phyloP scores from a whole-genome alignment of 805 yeast species.

The Candida parachauliodes region DNA sequence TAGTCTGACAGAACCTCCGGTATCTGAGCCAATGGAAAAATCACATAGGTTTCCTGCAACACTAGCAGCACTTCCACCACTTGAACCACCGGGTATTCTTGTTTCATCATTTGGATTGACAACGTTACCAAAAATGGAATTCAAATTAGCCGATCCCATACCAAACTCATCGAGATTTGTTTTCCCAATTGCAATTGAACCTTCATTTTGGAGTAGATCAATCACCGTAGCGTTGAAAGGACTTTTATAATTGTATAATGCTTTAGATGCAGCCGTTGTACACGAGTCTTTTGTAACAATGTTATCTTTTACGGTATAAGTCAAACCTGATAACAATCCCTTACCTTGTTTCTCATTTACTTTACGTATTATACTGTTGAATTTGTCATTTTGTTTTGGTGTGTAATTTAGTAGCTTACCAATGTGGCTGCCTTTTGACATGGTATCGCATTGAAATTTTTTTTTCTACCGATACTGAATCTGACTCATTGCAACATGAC shows the following conservation, averaged over 20 bases:
- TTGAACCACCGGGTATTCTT: constrained; percentile 77
- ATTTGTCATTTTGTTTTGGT: not conserved
- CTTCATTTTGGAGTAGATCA: constrained; percentile 46
- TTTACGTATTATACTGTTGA: constrained; percentile 2
- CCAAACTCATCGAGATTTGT: constrained; percentile 96
- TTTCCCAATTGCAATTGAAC: constrained; percentile 65
- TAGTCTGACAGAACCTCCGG: constrained; percentile 93
- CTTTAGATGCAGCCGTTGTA: constrained; percentile 77
- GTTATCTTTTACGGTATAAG: constrained; percentile 60
- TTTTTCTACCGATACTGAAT: not conserved
- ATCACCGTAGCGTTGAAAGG: constrained; percentile 84
- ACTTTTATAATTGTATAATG: constrained; percentile 56
- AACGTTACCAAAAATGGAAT: constrained; percentile 55
- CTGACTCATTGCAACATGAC: not conserved
- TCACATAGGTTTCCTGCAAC: constrained; percentile 71
- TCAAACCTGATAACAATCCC: constrained; percentile 10
- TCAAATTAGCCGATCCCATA: constrained; percentile 79
- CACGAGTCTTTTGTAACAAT: constrained; percentile 58
- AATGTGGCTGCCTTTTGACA: not conserved
- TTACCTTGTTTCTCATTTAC: not conserved
- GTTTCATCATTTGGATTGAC: constrained; percentile 42
- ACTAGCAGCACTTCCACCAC: constrained; percentile 95
- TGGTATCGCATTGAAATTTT: not conserved
- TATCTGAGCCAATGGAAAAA: constrained; percentile 88
- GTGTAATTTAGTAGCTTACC: not conserved